Evolutionary conservation across 116 monocot species (phyloP).

Genomic region (Trichopus zeylanicus): DNA sequence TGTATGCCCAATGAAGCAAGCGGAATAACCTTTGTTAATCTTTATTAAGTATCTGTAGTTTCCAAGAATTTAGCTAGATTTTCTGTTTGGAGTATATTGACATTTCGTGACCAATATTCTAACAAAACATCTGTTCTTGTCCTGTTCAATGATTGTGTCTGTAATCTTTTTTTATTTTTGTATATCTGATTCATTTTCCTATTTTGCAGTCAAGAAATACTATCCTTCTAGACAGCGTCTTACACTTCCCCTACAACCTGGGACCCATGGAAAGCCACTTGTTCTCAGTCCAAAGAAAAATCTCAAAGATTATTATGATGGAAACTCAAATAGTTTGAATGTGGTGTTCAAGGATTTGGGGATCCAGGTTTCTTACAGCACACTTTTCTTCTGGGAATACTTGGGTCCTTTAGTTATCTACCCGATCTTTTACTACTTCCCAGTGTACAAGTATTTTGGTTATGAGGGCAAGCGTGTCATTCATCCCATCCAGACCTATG

Average conservation of each 20-base stretch:
- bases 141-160: constrained; percentile 85
- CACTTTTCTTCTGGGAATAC: constrained; percentile 92
- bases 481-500: constrained; percentile 75
- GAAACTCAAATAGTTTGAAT: constrained; percentile 45
- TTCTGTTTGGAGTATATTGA: no score
- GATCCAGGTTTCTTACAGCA: constrained; percentile 68
- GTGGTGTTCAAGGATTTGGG: constrained; percentile 90
- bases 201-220: constrained; percentile 60
- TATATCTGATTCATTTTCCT: background rate
- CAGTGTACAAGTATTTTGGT: constrained; percentile 81
- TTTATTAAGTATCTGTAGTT: no score
- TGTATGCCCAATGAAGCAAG: no score
- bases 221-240: constrained; percentile 84
- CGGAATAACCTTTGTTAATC: no score
- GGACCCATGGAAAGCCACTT: constrained; percentile 38
- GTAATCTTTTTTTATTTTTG: background rate
- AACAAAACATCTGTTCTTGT: no score
- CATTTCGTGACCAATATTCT: no score
- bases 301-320: constrained; percentile 52
- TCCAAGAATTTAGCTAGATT: no score
- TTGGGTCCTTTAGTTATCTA: constrained; percentile 80
- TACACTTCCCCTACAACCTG: constrained; percentile 57
- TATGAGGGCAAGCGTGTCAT: constrained; percentile 48
- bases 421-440: constrained; percentile 76
- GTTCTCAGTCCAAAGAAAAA: constrained; percentile 52